Evolutionary conservation across 2,329 filamentous ascomycete species (phyloP), one percentile per base, ranked within the genome.

Genomic region (Penicillium sp.): DNA sequence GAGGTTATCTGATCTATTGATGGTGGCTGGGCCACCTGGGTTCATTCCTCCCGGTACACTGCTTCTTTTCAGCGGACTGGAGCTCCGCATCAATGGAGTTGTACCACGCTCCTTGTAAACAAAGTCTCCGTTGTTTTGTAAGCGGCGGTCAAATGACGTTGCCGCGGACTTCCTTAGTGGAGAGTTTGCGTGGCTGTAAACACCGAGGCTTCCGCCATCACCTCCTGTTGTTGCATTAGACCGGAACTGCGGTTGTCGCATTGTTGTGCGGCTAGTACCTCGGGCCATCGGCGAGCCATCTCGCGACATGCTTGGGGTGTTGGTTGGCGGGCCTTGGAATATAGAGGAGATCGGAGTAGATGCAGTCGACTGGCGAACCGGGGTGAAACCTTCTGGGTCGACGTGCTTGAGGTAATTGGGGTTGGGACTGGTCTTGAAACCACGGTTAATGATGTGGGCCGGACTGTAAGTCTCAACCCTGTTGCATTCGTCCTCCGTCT

Each of bases 351-450:
- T 79, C 78, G 80, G 65, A 78, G 70, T 65, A 74, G 76, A 45
- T 76, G 72, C 54, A 68, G 74, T 75, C 76, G 71, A 62, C 69
- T 66, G 61, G 68, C 79, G 69, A 59, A 70, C 60, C 65, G 76
- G 49, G 60, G 63, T 69, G 72, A 61, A 66, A 45, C 78, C 79
- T 47, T 93, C 86, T 0, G 89, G 87, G 66, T 93, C 86, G 62
- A 91, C 83, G 64, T 91, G 86, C 58, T 83, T 84, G 33, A 84
- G 76, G 70, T 94, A 94, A 70, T 89, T 91, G 0, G 89, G 87
- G 70, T 97, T 97, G 5, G 91, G 89, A 58, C 92, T 90, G 1
- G 89, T 90, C 61, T 86, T 83, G 74, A 96, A 97, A 1, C 86
- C 86, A 45, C 90, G 87, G 59, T 89, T 89, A 64, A 96, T 79